Evolutionary conservation across 2,329 filamentous ascomycete genomes (phyloP), one percentile per base, ranked within the genome.

Genomic region (Fusarium nygamai): DNA sequence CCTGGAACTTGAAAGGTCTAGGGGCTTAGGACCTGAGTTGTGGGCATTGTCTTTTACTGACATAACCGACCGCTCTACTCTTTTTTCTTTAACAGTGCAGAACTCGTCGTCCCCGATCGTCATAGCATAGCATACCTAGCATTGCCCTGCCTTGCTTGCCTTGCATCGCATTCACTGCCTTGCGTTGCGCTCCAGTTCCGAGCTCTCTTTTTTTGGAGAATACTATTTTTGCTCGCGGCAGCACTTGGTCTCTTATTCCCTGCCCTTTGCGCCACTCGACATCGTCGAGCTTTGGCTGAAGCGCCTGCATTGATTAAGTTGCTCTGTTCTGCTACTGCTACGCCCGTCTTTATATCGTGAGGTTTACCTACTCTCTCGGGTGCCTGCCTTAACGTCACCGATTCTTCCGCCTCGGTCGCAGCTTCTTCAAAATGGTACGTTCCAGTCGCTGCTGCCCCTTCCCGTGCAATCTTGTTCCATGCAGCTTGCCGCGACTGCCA

Each of bases 401-500:
- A 65, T 43, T 46, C 62, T 62, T 48, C 63, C 71, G 63, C 59
- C 47, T 59, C 61, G 69, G 67, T 66, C 60, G 64, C 67, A 68
- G 56, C 56, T 57, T 69, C 57, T 59, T 70, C 68, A 77, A 59
- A 67, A 78, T 78, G 76, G 76, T 78, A 71, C 61, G 76, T 75
- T 56, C 61, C 46, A 43, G 46, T 33, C 62, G 27, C 48, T 61
- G 53, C 56, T 51, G 64, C 46, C 41, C 53, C 53, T 71, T 60
- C 67, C 57, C 48, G 46, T 53, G 47, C 46, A 51, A 29, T 41
- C 53, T 68, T 48, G 56, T 50, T 48, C 69, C 61, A 69, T 75
- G 72, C 72, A 74, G 51, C 64, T 46, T 60, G 59, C 72, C 68
- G 72, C 65, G 68, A 66, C 66, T 69, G 24, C 24, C 57, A 31